Evolutionary conservation across 495 filamentous ascomycete genomes (phyloP).

Genomic region (Cairneyella variabilis): DNA sequence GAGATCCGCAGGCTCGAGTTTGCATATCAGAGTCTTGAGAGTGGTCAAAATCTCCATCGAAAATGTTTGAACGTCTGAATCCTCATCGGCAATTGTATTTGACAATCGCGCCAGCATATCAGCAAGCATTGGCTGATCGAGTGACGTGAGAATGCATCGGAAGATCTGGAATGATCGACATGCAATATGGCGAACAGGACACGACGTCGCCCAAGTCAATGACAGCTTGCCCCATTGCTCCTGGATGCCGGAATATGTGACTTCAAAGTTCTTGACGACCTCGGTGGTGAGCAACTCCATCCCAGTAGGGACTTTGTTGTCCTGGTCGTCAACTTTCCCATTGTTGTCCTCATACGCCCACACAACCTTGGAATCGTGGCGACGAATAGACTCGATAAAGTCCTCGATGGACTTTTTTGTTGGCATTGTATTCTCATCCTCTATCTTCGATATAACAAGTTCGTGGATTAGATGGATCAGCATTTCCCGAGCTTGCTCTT

Average conservation of each 20-base stretch:
- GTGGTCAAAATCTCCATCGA: slow-evolving; percentile 97
- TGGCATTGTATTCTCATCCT: slow-evolving; percentile 61
- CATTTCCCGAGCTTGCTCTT: slow-evolving; percentile 97
- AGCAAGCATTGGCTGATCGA: slow-evolving; percentile 89
- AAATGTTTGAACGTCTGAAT: slow-evolving; percentile 87
- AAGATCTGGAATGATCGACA: slow-evolving; percentile 98
- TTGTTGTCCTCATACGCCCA: slow-evolving; percentile 95
- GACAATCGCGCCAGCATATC: slow-evolving; percentile 94
- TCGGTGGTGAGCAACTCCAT: slow-evolving; percentile 81
- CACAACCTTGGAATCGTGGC: slow-evolving; percentile 76
- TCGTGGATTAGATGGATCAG: slow-evolving; percentile 97
- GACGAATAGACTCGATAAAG: slow-evolving; percentile 86
- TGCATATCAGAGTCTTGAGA: slow-evolving; percentile 80
- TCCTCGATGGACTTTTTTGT: slow-evolving; percentile 77
- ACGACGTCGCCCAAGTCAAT: slow-evolving; percentile 92
- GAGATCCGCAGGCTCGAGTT: slow-evolving; percentile 74
- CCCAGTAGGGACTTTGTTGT: slow-evolving; percentile 74
- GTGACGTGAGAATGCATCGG: slow-evolving; percentile 81
- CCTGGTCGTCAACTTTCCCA: slow-evolving; percentile 66
- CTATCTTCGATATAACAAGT: slow-evolving; percentile 85
- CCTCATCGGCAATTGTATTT: slow-evolving; percentile 92
- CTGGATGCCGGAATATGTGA: slow-evolving; percentile 81
- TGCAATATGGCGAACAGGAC: slow-evolving; percentile 90
- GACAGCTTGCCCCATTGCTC: slow-evolving; percentile 88
- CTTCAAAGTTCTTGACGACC: slow-evolving; percentile 78